These are phyloP conservation scores for Pichia kudriavzevii DNA, from an alignment of 1,139 yeast genomes.

Conservation along the genomic window DNA sequence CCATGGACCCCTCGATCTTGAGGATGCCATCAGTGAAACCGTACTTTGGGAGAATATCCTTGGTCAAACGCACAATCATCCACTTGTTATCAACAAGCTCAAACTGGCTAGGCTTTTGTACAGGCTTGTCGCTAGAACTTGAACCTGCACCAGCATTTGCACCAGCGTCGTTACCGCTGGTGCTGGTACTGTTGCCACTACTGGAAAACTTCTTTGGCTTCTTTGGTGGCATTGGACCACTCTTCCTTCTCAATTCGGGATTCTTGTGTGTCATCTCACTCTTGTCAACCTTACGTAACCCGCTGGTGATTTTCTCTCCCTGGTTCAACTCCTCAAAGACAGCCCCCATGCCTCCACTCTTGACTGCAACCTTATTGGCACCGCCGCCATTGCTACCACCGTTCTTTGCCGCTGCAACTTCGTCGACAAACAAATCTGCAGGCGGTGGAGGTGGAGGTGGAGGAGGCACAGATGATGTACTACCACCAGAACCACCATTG, in stretches of 20 bases:
- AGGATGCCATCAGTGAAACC: conserved; percentile 45
- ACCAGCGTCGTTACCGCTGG: not conserved
- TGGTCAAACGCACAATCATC: conserved; percentile 68
- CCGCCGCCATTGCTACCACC: not conserved
- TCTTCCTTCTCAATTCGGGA: conserved; percentile 64
- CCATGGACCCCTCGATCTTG: conserved; percentile 69
- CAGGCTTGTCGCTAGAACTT: not conserved
- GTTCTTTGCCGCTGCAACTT: not conserved
- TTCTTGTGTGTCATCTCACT: conserved; percentile 94
- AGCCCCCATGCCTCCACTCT: conserved; percentile 54
- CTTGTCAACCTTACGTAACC: conserved; percentile 85
- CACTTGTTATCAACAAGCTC: conserved; percentile 84
- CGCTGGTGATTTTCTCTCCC: conserved; percentile 78
- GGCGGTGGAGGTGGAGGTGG: conserved; percentile 69
- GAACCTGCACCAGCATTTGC: not conserved
- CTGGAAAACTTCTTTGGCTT: conserved; percentile 51
- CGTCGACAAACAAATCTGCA: conserved; percentile 45
- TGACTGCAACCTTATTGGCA: conserved; percentile 14
- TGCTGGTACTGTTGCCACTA: conserved; percentile 1
- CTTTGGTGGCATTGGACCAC: conserved; percentile 34
- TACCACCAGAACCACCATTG: conserved; percentile 23
- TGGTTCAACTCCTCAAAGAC: conserved; percentile 86
- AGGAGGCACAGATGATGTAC: conserved; percentile 44
- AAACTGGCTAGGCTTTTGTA: conserved; percentile 33
- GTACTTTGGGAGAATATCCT: conserved; percentile 30